A percentile compares a stretch with the other conserved stretches of the same genome.
phyloP scores from a whole-genome alignment of 805 yeast species.

The Yamadazyma phyllophila region DNA sequence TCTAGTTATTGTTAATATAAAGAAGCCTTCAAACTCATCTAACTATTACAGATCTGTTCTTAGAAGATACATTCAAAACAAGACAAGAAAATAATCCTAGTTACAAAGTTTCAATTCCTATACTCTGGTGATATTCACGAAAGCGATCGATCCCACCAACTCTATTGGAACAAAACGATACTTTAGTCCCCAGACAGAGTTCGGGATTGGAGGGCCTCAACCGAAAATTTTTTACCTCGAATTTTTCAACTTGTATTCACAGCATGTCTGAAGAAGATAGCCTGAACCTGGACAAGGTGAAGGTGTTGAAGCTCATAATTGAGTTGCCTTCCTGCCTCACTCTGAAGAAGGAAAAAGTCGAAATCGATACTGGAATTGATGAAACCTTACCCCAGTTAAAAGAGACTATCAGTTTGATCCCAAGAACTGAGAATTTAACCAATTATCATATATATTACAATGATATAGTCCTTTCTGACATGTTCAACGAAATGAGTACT shows the following conservation, averaged over 20 bases:
- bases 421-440: conserved; percentile 59
- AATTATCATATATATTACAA: conserved; percentile 48
- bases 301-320: conserved; percentile 7
- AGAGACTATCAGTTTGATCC: conserved; percentile 55
- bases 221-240: conserved; percentile 11
- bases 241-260: conserved; percentile 4
- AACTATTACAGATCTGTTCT: no score
- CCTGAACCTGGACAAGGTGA: neutral
- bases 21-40: no score
- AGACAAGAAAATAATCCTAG: no score
- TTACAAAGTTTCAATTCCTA: no score
- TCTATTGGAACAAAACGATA: no score
- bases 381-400: conserved; percentile 58
- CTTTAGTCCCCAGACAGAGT: neutral
- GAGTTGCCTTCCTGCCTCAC: conserved; percentile 9
- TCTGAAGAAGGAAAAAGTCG: conserved; percentile 14
- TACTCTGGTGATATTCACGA: no score
- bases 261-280: conserved; percentile 9
- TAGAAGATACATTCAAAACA: no score
- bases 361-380: conserved; percentile 29
- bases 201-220: conserved; percentile 1
- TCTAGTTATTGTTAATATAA: no score
- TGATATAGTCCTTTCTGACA: conserved; percentile 29
- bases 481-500: conserved; percentile 27
- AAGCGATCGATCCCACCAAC: no score